Evolutionary conservation across 2,329 filamentous ascomycete species (phyloP), one percentile per base, ranked within the genome.

Genomic region (Endothia cerciana): DNA sequence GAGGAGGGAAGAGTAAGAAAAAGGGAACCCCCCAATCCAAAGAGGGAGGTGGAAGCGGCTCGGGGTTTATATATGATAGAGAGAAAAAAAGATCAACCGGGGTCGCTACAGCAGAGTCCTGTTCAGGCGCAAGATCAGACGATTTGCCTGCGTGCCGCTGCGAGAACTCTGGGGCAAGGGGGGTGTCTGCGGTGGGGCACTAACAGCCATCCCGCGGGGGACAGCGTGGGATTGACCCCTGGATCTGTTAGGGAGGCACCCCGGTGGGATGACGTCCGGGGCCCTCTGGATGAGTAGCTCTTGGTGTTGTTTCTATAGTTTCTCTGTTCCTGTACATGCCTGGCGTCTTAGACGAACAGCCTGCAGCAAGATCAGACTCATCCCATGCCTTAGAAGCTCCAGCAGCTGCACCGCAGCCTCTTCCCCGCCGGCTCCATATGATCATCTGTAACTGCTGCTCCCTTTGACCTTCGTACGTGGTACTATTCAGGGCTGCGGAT

Each of bases 61-160:
- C 28, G 8, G 19, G 55, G 38, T 30, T 22, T 40, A 58, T 47
- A 7, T 60, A 60, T 51, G 40, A 41, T 51, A 28, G n/a, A n/a
- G n/a, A n/a, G n/a, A n/a, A n/a, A n/a, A 25, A 25, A 38, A 22
- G 30, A 45, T 33, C 10, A 60, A 60, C 17, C 17, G 57, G n/a
- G 57, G 57, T 33, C 57, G 57, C 33, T 19, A 25, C 57, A 30
- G 40, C 25, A 7, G 13, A 17, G 38, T 19, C 30, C 30, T 10
- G 17, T 40, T 25, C 55, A 40, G 55, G 45, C 22, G 36, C 55
- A 36, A n/a, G 55, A 25, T 58, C 30, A 19, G 55, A 28, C 28
- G 33, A 38, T n/a, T n/a, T 55, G 30, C 25, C 49, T 59, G 38
- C 36, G 36, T 59, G 56, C 40, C 25, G 57, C 15, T 40, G 55